A percentile compares a stretch with the other conserved stretches of the same genome.
Evolutionary conservation across 2,329 filamentous ascomycete genomes (phyloP).

Genomic region (Myriangium duriaei): DNA sequence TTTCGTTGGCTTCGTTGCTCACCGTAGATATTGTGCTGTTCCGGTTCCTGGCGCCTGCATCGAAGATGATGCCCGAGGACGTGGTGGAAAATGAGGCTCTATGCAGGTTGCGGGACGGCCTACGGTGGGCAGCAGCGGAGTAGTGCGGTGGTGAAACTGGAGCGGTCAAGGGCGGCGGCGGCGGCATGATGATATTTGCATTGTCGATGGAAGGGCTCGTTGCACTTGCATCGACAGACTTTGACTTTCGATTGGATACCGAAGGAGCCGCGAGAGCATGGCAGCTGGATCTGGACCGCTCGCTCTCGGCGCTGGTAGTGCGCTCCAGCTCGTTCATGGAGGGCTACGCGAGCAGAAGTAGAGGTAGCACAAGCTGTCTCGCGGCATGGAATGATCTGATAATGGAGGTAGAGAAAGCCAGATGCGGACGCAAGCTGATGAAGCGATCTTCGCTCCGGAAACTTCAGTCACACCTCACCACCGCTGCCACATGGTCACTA

Average conservation of each 20-base stretch:
- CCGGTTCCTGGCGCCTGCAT: background rate
- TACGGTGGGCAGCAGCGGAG: conserved; percentile 2
- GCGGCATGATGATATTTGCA: conserved; percentile 53
- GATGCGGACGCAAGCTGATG: too few relatives aligned
- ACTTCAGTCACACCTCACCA: too few relatives aligned
- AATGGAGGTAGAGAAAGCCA: too few relatives aligned
- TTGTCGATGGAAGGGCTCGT: conserved; percentile 45
- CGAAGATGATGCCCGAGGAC: background rate
- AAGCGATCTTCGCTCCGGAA: too few relatives aligned
- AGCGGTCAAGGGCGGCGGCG: conserved; percentile 29
- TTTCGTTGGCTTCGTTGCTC: too few relatives aligned
- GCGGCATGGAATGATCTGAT: background rate
- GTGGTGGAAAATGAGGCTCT: background rate
- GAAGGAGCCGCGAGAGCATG: conserved; percentile 31
- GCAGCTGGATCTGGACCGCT: conserved; percentile 23
- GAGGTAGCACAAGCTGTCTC: background rate
- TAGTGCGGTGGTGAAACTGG: background rate
- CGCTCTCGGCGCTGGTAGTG: conserved; percentile 27
- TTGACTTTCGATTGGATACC: conserved; percentile 39
- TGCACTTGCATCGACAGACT: conserved; percentile 47
- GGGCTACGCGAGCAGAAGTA: background rate
- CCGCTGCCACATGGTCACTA: too few relatives aligned
- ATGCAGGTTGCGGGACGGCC: conserved; percentile 24
- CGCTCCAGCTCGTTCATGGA: conserved; percentile 20
- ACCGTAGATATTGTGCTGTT: conserved; percentile 40